phyloP scores from a whole-genome alignment of 73 alveolate genomes.

The Effrenium voratum region DNA sequence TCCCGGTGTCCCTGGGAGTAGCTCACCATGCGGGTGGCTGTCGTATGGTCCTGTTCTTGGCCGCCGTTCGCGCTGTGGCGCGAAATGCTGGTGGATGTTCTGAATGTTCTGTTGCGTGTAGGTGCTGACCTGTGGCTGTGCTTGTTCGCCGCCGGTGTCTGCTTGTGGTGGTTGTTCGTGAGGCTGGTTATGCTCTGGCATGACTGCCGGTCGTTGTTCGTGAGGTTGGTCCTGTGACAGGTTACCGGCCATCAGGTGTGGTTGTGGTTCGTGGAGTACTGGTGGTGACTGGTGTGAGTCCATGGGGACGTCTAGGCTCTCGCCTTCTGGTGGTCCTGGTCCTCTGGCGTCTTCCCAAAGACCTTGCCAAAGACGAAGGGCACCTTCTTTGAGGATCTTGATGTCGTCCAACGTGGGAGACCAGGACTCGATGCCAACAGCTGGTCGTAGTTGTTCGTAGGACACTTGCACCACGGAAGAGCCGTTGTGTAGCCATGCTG shows the following conservation, averaged over 20 bases:
- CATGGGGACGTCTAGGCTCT: not conserved
- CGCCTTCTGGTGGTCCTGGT: not conserved
- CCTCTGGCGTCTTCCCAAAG: conserved; percentile 35
- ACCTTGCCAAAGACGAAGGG: not conserved
- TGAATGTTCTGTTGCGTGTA: not conserved
- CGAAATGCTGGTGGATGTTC: conserved; percentile 8
- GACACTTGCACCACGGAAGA: not conserved
- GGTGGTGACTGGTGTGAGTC: not conserved
- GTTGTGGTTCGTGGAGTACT: not conserved
- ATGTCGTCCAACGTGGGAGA: not conserved
- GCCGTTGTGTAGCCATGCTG: conserved; percentile 51
- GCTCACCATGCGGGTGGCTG: too few species aligned
- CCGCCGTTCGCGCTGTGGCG: not conserved
- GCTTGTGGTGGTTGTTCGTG: not conserved
- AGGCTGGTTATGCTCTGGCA: not conserved
- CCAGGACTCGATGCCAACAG: conserved; percentile 44
- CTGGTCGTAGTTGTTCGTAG: conserved; percentile 51
- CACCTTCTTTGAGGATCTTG: not conserved
- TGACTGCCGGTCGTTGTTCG: not conserved
- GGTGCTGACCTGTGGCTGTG: too few species aligned
- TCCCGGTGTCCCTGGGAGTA: too few species aligned
- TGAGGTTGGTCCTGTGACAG: not conserved
- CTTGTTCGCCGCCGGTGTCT: not conserved
- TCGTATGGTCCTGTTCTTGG: too few species aligned
- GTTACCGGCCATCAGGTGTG: not conserved